Evolutionary conservation across 2,329 filamentous ascomycete genomes (phyloP).

Genomic region (Botrytis galanthina): DNA sequence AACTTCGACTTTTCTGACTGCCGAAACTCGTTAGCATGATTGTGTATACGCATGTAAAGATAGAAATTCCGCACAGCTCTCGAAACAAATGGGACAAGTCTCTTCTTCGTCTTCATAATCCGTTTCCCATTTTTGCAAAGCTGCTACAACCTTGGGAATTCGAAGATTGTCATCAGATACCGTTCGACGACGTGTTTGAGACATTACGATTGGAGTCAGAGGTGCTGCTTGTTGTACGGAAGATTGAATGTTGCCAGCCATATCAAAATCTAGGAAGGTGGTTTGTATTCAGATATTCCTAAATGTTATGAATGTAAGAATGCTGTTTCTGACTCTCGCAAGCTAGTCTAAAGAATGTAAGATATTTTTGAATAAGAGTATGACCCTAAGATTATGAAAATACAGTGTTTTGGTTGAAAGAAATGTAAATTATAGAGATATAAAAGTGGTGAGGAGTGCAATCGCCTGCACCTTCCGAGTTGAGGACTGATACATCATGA

Average conservation of each 20-base stretch:
- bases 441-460: too few species aligned
- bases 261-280: not conserved
- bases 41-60: not conserved
- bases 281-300: not conserved
- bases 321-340: not conserved
- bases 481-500: not conserved
- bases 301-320: not conserved
- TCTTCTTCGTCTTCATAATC: not conserved
- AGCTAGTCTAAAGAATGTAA: not conserved
- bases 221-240: not conserved
- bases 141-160: fast-evolving
- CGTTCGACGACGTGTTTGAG: not conserved
- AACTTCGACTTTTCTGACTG: not conserved
- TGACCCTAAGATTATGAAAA: conserved; percentile 35
- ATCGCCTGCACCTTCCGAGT: not conserved
- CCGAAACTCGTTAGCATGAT: not conserved
- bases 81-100: not conserved
- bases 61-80: not conserved
- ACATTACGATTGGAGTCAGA: not conserved
- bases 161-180: not conserved
- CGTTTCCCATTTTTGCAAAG: not conserved
- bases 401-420: not conserved
- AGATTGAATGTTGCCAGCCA: not conserved
- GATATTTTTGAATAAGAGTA: not conserved
- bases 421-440: not conserved